These are phyloP conservation scores for Leishmania tarentolae DNA, from an alignment of 208 protist species.

Conservation along the genomic window DNA sequence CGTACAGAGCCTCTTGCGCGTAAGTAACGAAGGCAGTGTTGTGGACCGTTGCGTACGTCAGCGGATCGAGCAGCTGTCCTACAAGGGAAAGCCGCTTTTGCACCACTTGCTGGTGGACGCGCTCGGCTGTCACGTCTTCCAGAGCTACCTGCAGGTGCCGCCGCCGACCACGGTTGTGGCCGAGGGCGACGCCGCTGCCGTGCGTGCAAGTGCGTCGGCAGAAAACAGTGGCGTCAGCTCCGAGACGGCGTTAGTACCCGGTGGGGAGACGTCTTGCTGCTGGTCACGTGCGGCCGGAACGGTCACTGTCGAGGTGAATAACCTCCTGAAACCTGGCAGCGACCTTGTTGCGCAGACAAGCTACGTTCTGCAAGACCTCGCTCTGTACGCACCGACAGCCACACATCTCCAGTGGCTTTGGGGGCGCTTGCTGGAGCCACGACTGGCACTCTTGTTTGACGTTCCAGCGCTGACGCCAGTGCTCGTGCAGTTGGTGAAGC, in stretches of 20 bases:
- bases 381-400: constrained; percentile 73
- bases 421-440: constrained; percentile 46
- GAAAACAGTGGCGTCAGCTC: background rate
- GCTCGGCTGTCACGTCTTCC: constrained; percentile 82
- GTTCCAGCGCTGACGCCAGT: constrained; percentile 44
- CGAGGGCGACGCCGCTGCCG: constrained; percentile 39
- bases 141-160: constrained; percentile 79
- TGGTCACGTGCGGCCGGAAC: constrained; percentile 68
- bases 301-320: constrained; percentile 44
- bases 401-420: constrained; percentile 74
- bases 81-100: constrained; percentile 57
- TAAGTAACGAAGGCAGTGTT: constrained; percentile 50
- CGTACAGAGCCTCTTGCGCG: constrained; percentile 82
- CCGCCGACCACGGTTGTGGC: constrained; percentile 44
- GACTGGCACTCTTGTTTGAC: constrained; percentile 49
- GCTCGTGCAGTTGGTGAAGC: constrained; percentile 64
- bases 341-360: constrained; percentile 46
- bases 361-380: constrained; percentile 83
- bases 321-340: constrained; percentile 54
- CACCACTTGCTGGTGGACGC: constrained; percentile 62
- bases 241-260: constrained; percentile 5
- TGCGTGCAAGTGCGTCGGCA: background rate
- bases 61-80: constrained; percentile 50
- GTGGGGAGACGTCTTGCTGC: constrained; percentile 36
- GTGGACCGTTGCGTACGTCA: constrained; percentile 54